Evolutionary conservation across 1,139 yeast genomes (phyloP).

Genomic region (Kodamaea fungicola): DNA sequence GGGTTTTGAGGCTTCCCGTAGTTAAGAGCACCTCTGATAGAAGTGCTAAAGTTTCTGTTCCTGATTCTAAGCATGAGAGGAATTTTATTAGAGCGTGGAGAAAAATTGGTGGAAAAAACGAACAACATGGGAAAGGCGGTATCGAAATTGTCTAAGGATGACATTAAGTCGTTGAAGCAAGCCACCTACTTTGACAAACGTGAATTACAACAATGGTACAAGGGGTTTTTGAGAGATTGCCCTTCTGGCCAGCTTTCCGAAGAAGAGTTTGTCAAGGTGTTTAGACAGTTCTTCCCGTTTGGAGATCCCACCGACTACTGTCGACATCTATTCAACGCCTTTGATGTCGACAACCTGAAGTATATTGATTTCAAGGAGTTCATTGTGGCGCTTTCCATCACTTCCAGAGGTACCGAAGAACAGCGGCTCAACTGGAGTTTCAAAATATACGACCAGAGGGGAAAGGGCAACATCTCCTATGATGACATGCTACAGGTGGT

Average conservation of each 20-base stretch:
- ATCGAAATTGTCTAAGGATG: constrained; percentile 89
- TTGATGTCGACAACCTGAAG: constrained; percentile 80
- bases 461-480: constrained; percentile 70
- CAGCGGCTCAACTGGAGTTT: constrained; percentile 89
- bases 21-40: constrained; percentile 23
- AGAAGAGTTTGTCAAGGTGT: constrained; percentile 86
- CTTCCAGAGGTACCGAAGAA: constrained; percentile 83
- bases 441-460: constrained; percentile 78
- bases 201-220: constrained; percentile 97
- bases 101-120: background rate
- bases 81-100: no score
- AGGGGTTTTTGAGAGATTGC: constrained; percentile 91
- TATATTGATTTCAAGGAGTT: constrained; percentile 90
- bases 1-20: constrained; percentile 48
- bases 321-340: constrained; percentile 80
- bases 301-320: constrained; percentile 96
- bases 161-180: constrained; percentile 73
- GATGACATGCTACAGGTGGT: constrained; percentile 79
- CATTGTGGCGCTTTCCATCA: constrained; percentile 80
- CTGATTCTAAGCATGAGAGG: no score
- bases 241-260: constrained; percentile 86
- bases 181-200: constrained; percentile 90
- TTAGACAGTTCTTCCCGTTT: constrained; percentile 96
- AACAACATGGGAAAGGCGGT: constrained; percentile 86
- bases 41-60: constrained; percentile 7